A percentile compares a stretch with the other conserved stretches of the same genome.
Conservation (phyloP, 768 basidiomycete genomes). For the Mrakia frigida region DNA sequence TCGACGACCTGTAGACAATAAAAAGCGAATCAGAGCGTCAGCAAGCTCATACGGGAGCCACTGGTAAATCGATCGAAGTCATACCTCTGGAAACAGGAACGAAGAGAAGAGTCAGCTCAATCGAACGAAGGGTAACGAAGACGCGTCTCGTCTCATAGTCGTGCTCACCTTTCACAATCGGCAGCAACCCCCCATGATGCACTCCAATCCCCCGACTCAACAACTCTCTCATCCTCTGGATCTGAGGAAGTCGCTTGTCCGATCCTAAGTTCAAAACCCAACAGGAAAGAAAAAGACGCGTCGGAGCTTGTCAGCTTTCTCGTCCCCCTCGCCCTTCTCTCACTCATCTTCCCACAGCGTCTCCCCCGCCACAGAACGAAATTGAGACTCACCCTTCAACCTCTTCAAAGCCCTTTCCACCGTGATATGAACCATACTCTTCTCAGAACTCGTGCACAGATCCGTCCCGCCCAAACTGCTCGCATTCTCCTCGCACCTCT, state of each 20-base stretch:
- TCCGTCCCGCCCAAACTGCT: constrained; percentile 80
- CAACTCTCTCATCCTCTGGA: constrained; percentile 79
- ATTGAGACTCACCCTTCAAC: constrained; percentile 67
- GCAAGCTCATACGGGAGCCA: too few relatives aligned
- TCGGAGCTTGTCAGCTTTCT: neutral
- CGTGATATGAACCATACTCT: constrained; percentile 92
- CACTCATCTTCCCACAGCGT: neutral
- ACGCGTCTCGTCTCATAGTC: too few relatives aligned
- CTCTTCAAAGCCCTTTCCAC: constrained; percentile 87
- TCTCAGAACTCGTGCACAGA: constrained; percentile 81
- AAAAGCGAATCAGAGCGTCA: neutral
- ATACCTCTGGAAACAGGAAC: constrained; percentile 27
- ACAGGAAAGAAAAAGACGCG: neutral
- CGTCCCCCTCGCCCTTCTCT: neutral
- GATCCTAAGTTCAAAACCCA: constrained; percentile 64
- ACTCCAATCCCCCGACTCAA: constrained; percentile 91
- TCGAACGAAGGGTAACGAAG: neutral
- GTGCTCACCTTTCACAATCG: constrained; percentile 83
- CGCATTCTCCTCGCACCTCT: constrained; percentile 94
- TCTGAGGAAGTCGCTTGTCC: constrained; percentile 89
- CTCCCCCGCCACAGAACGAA: neutral
- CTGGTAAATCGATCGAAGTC: neutral
- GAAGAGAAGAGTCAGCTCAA: neutral
- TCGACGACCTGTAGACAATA: constrained; percentile 70
- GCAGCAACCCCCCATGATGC: constrained; percentile 92